Evolutionary conservation across 2,329 filamentous ascomycete species (phyloP).

Genomic region (Amauroascus verrucosus): DNA sequence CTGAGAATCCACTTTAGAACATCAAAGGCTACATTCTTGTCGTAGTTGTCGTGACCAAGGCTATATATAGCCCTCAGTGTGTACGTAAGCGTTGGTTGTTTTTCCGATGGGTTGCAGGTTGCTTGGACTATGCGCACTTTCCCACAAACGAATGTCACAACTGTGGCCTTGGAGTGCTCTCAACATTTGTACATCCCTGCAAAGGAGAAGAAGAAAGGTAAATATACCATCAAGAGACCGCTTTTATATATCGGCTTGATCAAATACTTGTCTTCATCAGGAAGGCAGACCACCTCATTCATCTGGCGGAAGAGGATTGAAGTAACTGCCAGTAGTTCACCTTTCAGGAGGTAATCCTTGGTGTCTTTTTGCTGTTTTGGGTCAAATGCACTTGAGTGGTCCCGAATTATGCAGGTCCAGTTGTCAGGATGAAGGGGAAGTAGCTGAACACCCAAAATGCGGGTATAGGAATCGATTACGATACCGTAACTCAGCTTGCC

Average conservation of each 20-base stretch:
- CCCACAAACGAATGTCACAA: conserved; percentile 12
- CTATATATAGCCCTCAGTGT: conserved; percentile 13
- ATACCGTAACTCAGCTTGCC: not conserved
- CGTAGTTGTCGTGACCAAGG: conserved; percentile 9
- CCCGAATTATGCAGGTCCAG: conserved; percentile 13
- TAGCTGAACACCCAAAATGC: not conserved
- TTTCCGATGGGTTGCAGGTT: conserved; percentile 9
- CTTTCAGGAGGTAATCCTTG: conserved; percentile 14
- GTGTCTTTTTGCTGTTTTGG: not conserved
- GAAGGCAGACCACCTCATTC: conserved; percentile 13
- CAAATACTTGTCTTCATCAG: conserved; percentile 7
- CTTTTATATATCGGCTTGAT: conserved; percentile 12
- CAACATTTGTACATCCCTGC: not conserved
- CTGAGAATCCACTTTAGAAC: conserved; percentile 15
- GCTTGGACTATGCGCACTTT: not conserved
- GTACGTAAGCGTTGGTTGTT: conserved; percentile 9
- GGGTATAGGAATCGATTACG: conserved; percentile 1
- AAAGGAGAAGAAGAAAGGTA: conserved; percentile 5
- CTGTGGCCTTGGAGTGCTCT: conserved; percentile 8
- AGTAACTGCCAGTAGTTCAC: conserved; percentile 12
- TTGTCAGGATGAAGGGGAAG: conserved; percentile 4
- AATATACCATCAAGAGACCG: conserved; percentile 12
- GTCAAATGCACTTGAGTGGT: conserved; percentile 2
- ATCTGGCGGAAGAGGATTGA: conserved; percentile 15
- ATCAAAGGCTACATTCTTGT: conserved; percentile 11